Conservation (phyloP, 495 filamentous ascomycete species). For the Tuber indicum region DNA sequence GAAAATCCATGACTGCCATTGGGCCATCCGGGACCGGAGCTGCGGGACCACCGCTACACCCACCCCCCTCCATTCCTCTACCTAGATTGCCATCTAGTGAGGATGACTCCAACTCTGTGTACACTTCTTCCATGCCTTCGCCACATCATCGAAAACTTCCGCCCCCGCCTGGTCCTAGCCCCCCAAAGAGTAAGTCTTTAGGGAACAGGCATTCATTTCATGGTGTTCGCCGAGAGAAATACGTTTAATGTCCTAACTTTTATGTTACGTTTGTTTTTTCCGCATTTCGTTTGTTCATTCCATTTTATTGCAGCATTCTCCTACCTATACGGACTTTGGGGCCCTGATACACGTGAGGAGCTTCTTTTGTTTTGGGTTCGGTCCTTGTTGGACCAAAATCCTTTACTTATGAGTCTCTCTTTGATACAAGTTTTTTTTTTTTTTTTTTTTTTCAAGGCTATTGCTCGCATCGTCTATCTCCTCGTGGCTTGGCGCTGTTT, state of each 20-base stretch:
- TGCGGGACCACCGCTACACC: slow-evolving; percentile 31
- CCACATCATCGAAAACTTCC: slow-evolving; percentile 18
- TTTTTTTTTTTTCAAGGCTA: background rate
- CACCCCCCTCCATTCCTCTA: slow-evolving; percentile 37
- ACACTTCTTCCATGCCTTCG: slow-evolving; percentile 24
- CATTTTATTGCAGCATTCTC: background rate
- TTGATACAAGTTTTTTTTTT: background rate
- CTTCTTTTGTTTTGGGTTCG: background rate
- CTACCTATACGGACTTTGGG: background rate
- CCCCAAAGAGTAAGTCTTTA: slow-evolving; percentile 20
- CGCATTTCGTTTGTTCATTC: background rate
- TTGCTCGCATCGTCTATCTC: background rate
- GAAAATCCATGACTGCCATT: slow-evolving; percentile 38
- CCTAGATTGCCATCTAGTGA: slow-evolving; percentile 32
- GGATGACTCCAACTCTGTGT: slow-evolving; percentile 18
- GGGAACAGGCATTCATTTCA: slow-evolving; percentile 36
- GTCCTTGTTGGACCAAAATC: background rate
- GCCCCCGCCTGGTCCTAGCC: slow-evolving; percentile 14
- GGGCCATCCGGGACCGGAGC: slow-evolving; percentile 13
- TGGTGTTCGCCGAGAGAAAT: slow-evolving; percentile 33
- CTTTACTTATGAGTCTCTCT: background rate
- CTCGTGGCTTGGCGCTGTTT: background rate
- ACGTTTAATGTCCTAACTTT: slow-evolving; percentile 31
- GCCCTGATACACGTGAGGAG: background rate
- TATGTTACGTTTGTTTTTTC: slow-evolving; percentile 25